Base-by-base conservation (phyloP, 202 grass and related monocot species). In the Digitaria exilis region DNA sequence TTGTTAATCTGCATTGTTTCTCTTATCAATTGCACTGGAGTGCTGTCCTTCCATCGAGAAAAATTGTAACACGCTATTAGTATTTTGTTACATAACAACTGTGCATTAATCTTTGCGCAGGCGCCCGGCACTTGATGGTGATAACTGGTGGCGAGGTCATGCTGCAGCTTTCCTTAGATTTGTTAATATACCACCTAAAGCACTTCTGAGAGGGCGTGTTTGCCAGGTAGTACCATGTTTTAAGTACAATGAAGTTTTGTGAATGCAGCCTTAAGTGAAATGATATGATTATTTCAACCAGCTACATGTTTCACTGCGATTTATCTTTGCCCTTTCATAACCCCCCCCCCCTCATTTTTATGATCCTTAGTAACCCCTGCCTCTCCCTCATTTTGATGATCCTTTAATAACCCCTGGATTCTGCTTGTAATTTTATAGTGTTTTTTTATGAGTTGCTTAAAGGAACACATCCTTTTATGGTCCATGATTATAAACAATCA, bases 111-210 rank as follows among this genome's bases (percentile, higher is more conserved):
- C 13, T 73, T 84, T 78, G 55, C 55, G 69, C 80, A 95, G 96
- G 78, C 90, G 89, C 64, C 96, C 90, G 87, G 89, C 87, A 89
- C 91, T 98, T 90, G 90, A 98, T 90, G 96, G 96, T 63, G 96
- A 98, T 84, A 98, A 98, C 78, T 98, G 93, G 92, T 98, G 92
- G 96, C 81, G 92, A 85, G 96, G 96, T 54, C 96, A 98, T 92
- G 92, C 96, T 45, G 87, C 93, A 64, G 96, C 96, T 48, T 98
- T 92, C 85, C 91, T 98, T 73, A 87, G 90, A 82, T 98, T 89
- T 69, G 90, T 85, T 78, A 88, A 95, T 83, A 79, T 95, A 91
- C 80, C 89, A 87, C 87, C 96, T 73, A 84, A 89, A 87, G 73
- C 91, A 83, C 96, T 98, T 76, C 69, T 90, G 70, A 70, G 26